phyloP scores from a whole-genome alignment of 495 filamentous ascomycete genomes.

The Xylaria curta region DNA sequence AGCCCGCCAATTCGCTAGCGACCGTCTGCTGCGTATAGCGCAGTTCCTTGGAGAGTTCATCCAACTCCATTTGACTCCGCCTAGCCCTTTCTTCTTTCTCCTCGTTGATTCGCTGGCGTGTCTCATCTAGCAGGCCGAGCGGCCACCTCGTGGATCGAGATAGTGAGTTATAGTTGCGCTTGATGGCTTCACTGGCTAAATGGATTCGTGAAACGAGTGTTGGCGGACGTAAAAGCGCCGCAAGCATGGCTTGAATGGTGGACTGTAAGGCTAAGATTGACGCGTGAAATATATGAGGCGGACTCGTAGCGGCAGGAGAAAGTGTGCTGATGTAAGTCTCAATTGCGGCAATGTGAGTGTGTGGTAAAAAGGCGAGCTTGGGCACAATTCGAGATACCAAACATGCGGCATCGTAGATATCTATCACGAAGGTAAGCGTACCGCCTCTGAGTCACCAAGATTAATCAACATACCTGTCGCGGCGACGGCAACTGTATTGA shows the following conservation, averaged over 20 bases:
- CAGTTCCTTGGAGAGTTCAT: constrained; percentile 74
- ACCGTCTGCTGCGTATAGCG: constrained; percentile 93
- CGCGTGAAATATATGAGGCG: constrained; percentile 74
- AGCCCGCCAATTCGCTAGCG: constrained; percentile 87
- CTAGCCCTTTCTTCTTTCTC: constrained; percentile 78
- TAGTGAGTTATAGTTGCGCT: constrained; percentile 76
- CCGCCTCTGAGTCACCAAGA: neutral
- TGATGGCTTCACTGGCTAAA: constrained; percentile 68
- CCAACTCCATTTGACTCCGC: constrained; percentile 67
- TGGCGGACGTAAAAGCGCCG: constrained; percentile 80
- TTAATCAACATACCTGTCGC: constrained; percentile 54
- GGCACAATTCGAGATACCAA: constrained; percentile 63
- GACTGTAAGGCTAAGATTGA: constrained; percentile 75
- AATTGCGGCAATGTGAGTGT: constrained; percentile 71
- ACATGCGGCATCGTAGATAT: constrained; percentile 71
- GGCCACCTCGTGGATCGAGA: constrained; percentile 78
- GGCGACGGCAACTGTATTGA: constrained; percentile 63
- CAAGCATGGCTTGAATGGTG: constrained; percentile 80
- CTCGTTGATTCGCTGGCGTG: constrained; percentile 77
- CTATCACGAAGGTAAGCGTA: constrained; percentile 39
- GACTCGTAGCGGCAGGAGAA: constrained; percentile 73
- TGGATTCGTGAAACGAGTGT: constrained; percentile 75
- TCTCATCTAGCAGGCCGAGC: constrained; percentile 85
- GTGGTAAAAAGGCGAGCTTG: constrained; percentile 71
- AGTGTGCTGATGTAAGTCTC: constrained; percentile 71